Evolutionary conservation across 495 filamentous ascomycete genomes (phyloP).

Genomic region (Staphylotrichum longicolle): DNA sequence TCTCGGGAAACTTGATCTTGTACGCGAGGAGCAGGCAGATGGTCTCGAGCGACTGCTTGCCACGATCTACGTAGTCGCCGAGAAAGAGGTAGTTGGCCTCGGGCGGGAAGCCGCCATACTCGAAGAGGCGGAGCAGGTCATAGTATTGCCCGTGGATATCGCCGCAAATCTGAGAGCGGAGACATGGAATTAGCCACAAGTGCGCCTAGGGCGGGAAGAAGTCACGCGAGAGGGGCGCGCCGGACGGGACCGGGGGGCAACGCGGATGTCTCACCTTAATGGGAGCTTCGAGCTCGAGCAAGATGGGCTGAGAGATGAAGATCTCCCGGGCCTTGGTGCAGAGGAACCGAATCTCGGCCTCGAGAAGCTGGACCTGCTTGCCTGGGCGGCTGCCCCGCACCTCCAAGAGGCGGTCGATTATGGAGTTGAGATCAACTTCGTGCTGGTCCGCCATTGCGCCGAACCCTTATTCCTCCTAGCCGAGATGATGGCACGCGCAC

Average conservation of each 20-base stretch:
- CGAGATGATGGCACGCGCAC: constrained; percentile 40
- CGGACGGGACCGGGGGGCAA: neutral
- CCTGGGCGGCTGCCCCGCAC: constrained; percentile 96
- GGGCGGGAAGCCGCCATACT: constrained; percentile 97
- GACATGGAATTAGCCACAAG: constrained; percentile 20
- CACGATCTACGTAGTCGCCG: constrained; percentile 97
- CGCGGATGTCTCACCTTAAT: constrained; percentile 74
- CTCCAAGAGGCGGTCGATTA: constrained; percentile 97
- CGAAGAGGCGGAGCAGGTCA: constrained; percentile 93
- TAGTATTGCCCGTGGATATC: constrained; percentile 99
- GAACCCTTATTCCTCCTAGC: constrained; percentile 39
- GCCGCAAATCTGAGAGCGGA: constrained; percentile 77
- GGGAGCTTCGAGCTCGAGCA: constrained; percentile 94
- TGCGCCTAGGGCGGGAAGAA: neutral
- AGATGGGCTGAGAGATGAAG: constrained; percentile 98
- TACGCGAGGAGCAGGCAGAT: constrained; percentile 98
- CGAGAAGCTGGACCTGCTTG: constrained; percentile 96
- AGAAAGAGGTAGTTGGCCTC: constrained; percentile 99
- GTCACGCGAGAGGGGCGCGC: constrained; percentile 9
- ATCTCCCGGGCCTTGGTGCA: constrained; percentile 99
- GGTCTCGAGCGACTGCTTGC: constrained; percentile 98
- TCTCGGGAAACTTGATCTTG: constrained; percentile 99
- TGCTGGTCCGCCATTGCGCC: constrained; percentile 86
- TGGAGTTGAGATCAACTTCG: constrained; percentile 98
- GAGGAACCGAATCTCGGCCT: constrained; percentile 94